Percentiles rank a stretch among this genome's conserved stretches.
These are phyloP conservation scores for Naegleria fowleri DNA, from an alignment of 208 protist species.

Conservation along the genomic window DNA sequence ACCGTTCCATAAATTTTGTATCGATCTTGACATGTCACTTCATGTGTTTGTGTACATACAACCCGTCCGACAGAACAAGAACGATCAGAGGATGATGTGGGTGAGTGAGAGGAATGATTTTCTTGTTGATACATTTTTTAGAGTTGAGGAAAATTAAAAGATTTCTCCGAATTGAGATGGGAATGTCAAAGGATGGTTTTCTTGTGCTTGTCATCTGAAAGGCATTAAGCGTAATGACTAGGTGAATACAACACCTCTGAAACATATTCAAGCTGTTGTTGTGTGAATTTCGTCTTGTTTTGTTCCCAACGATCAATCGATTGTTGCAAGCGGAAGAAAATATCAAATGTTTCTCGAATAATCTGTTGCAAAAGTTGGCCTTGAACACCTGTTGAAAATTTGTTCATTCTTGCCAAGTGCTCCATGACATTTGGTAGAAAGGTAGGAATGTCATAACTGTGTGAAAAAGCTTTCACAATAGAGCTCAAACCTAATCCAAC, in stretches of 20 bases:
- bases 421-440: constrained; percentile 2
- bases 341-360: not conserved
- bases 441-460: not conserved
- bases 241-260: not conserved
- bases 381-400: not conserved
- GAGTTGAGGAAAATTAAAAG: too few relatives aligned
- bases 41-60: too few relatives aligned
- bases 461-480: not conserved
- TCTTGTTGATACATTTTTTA: too few relatives aligned
- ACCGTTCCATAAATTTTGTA: not conserved
- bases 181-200: too few relatives aligned
- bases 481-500: not conserved
- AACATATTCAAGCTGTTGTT: not conserved
- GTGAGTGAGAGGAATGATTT: too few relatives aligned
- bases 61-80: too few relatives aligned
- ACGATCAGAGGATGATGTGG: too few relatives aligned
- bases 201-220: too few relatives aligned
- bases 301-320: not conserved
- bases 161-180: too few relatives aligned
- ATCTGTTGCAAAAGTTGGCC: too few relatives aligned
- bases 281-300: not conserved
- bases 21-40: not conserved
- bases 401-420: not conserved
- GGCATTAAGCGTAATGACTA: not conserved
- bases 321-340: not conserved